Conservation (phyloP, 2,329 filamentous ascomycete species). For the Cladophialophora chaetospira region DNA sequence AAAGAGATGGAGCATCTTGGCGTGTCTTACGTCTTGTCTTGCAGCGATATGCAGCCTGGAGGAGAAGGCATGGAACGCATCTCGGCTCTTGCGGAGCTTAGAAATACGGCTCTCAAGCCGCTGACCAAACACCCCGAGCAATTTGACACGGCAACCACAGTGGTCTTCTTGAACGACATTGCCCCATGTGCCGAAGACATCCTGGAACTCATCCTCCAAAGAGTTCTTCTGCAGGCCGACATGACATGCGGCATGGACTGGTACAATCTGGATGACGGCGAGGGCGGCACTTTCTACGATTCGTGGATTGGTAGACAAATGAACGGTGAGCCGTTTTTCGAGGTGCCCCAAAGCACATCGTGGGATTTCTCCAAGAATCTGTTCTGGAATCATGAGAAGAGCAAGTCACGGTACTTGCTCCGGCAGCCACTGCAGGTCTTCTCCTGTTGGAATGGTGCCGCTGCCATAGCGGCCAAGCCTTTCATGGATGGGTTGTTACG, state of each 20-base stretch:
- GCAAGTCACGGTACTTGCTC: slow-evolving; percentile 39
- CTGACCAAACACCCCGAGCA: slow-evolving; percentile 37
- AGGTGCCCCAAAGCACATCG: slow-evolving; percentile 52
- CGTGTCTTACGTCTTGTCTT: slow-evolving; percentile 31
- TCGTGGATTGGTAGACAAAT: slow-evolving; percentile 59
- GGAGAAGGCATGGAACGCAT: slow-evolving; percentile 47
- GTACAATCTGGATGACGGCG: slow-evolving; percentile 43
- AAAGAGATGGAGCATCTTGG: slow-evolving; percentile 42
- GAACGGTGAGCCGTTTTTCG: slow-evolving; percentile 58
- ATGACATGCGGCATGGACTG: slow-evolving; percentile 65
- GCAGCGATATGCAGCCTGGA: slow-evolving; percentile 49
- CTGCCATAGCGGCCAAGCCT: slow-evolving; percentile 52
- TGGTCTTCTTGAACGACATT: slow-evolving; percentile 60
- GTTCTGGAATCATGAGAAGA: slow-evolving; percentile 54
- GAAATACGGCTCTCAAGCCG: slow-evolving; percentile 56
- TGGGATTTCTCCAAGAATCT: slow-evolving; percentile 55
- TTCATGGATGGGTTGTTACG: slow-evolving; percentile 47
- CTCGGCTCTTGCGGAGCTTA: slow-evolving; percentile 51
- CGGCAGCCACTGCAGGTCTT: slow-evolving; percentile 61
- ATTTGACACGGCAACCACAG: slow-evolving; percentile 43
- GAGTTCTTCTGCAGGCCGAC: slow-evolving; percentile 49
- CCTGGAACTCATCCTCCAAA: slow-evolving; percentile 58
- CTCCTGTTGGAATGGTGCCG: slow-evolving; percentile 63
- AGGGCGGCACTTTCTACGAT: slow-evolving; percentile 57
- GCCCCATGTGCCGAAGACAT: slow-evolving; percentile 58